Conservation (phyloP, 2,329 filamentous ascomycete species). For the Emergomyces pasteurianus region DNA sequence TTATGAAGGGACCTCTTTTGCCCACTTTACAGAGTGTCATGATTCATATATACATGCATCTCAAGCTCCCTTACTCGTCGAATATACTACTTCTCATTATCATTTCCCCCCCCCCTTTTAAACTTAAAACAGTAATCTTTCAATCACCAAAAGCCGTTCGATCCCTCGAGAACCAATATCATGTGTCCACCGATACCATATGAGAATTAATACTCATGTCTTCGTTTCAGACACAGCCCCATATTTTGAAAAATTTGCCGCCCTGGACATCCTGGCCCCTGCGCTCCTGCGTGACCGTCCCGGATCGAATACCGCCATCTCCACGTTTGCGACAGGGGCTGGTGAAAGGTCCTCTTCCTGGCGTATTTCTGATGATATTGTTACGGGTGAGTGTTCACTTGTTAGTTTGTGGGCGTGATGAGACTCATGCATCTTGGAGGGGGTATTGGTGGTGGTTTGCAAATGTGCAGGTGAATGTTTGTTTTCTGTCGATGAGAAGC, state of each 20-base stretch:
- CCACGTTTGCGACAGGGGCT: not conserved
- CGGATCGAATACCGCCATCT: not conserved
- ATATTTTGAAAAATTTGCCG: not conserved
- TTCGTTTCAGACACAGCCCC: not conserved
- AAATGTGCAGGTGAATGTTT: not conserved
- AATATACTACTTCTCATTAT: no score
- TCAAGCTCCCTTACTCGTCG: no score
- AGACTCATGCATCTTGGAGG: not conserved
- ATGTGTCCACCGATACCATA: not conserved
- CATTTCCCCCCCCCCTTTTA: not conserved
- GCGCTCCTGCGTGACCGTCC: not conserved
- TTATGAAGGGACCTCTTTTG: not conserved
- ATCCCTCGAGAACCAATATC: not conserved
- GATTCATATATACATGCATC: not conserved
- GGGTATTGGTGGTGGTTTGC: not conserved
- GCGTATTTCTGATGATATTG: not conserved
- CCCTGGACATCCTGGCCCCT: not conserved
- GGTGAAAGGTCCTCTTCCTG: not conserved
- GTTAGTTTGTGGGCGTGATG: not conserved
- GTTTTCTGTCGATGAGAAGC: not conserved
- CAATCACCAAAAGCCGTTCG: not conserved
- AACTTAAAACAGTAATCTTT: no score
- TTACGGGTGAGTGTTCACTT: not conserved
- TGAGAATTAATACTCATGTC: not conserved
- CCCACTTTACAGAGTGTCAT: not conserved